phyloP scores from a whole-genome alignment of 1,284 basidiomycete species.

The Fomitiporia mediterranea region DNA sequence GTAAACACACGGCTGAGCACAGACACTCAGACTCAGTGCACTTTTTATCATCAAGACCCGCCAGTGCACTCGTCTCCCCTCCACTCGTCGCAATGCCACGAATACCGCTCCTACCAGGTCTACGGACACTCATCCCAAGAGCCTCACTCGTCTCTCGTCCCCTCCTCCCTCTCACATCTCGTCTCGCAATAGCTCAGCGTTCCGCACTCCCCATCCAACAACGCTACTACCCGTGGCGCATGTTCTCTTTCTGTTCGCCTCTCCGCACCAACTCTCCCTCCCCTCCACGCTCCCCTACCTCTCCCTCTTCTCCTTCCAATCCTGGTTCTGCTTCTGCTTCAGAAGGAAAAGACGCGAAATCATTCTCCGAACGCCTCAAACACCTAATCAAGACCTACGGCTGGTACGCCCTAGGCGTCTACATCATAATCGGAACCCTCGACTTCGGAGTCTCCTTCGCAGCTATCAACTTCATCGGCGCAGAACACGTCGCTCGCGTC shows the following conservation, averaged over 20 bases:
- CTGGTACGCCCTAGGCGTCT: conserved; percentile 88
- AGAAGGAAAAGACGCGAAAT: conserved; percentile 46
- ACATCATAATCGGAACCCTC: conserved; percentile 62
- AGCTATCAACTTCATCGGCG: conserved; percentile 83
- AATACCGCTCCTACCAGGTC: conserved; percentile 14
- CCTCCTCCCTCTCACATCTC: conserved; percentile 35
- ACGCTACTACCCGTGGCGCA: conserved; percentile 2
- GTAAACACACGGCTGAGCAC: neutral
- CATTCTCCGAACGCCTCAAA: conserved; percentile 73
- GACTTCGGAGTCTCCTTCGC: conserved; percentile 85
- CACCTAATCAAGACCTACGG: conserved; percentile 88
- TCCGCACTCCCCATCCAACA: conserved; percentile 18
- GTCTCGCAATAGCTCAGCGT: conserved; percentile 25
- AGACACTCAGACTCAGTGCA: neutral
- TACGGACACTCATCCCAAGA: conserved; percentile 32
- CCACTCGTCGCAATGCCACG: conserved; percentile 1
- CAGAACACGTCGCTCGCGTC: conserved; percentile 78
- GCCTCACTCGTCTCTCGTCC: conserved; percentile 31
- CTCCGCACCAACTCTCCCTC: neutral
- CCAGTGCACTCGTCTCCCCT: neutral
- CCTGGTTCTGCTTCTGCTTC: conserved; percentile 23
- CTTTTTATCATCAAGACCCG: neutral
- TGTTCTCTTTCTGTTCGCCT: conserved; percentile 16
- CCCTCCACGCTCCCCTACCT: neutral
- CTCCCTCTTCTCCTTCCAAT: conserved; percentile 26